phyloP scores from a whole-genome alignment of 169 alveolate species.

The Cystoisospora suis region DNA sequence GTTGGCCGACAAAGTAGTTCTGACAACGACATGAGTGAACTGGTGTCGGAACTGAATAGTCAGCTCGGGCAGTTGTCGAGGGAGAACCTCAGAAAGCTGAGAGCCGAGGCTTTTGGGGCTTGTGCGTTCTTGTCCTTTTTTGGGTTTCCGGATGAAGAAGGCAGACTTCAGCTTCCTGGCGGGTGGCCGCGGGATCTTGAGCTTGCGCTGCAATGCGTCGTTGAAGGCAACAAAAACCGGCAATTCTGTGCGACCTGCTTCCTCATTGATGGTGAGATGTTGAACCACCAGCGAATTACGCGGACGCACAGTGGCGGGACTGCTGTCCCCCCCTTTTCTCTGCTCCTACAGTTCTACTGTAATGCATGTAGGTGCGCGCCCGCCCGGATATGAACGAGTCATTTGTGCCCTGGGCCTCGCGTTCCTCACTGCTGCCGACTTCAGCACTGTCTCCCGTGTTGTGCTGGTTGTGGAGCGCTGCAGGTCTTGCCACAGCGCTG shows the following conservation, averaged over 20 bases:
- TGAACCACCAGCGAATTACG: too few relatives aligned
- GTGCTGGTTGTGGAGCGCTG: neutral
- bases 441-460: neutral
- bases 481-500: slow-evolving; percentile 24
- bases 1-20: neutral
- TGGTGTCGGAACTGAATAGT: neutral
- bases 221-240: neutral
- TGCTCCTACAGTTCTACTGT: neutral
- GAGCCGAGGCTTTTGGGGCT: slow-evolving; percentile 46
- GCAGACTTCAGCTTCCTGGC: slow-evolving; percentile 68
- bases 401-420: neutral
- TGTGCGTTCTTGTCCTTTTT: slow-evolving; percentile 68
- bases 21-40: neutral
- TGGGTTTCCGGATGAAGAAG: slow-evolving; percentile 67
- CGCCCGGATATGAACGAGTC: too few relatives aligned
- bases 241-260: slow-evolving; percentile 34
- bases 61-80: neutral
- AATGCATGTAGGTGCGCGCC: too few relatives aligned
- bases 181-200: slow-evolving; percentile 75
- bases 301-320: too few relatives aligned
- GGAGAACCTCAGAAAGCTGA: neutral
- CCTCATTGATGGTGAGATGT: slow-evolving; percentile 48
- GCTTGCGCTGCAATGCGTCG: slow-evolving; percentile 49
- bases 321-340: neutral
- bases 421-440: neutral